These are phyloP conservation scores for Chiua sp. DNA, from an alignment of 1,284 basidiomycete species.

Conservation along the genomic window DNA sequence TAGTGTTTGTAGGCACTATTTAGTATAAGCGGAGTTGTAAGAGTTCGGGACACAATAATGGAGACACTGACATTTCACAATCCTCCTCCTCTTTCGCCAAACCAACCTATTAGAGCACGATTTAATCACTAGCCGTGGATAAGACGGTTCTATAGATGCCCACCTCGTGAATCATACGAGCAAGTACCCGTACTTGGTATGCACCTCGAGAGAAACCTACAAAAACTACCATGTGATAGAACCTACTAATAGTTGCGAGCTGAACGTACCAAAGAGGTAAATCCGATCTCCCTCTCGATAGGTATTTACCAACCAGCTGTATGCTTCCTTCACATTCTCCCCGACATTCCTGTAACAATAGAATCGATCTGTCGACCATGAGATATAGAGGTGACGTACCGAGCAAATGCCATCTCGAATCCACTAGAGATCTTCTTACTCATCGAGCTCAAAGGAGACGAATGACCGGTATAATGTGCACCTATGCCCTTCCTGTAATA, in stretches of 20 bases:
- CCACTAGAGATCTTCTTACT: not conserved
- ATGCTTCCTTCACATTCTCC: slow-evolving; percentile 36
- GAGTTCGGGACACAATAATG: slow-evolving; percentile 2
- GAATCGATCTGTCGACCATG: too few species aligned
- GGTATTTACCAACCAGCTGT: slow-evolving; percentile 41
- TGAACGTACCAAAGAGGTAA: slow-evolving; percentile 43
- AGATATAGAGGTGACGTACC: not conserved
- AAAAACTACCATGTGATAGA: slow-evolving; percentile 32
- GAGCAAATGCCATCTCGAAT: slow-evolving; percentile 8
- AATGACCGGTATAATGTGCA: not conserved
- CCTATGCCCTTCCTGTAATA: slow-evolving; percentile 1
- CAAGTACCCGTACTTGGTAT: slow-evolving; percentile 44
- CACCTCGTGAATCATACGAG: slow-evolving; percentile 42
- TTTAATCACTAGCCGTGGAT: slow-evolving; percentile 34
- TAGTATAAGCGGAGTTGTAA: slow-evolving; percentile 20
- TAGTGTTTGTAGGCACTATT: slow-evolving; percentile 40
- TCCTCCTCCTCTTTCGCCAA: slow-evolving; percentile 1
- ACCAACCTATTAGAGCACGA: slow-evolving; percentile 15
- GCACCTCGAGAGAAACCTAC: slow-evolving; percentile 49
- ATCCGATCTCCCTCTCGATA: slow-evolving; percentile 41
- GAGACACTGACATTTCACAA: slow-evolving; percentile 4
- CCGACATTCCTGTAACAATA: slow-evolving; percentile 4
- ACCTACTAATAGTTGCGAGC: slow-evolving; percentile 19
- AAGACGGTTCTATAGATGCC: not conserved
- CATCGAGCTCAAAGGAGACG: not conserved